phyloP scores from a whole-genome alignment of 768 basidiomycete genomes.

The Collybia nuda region DNA sequence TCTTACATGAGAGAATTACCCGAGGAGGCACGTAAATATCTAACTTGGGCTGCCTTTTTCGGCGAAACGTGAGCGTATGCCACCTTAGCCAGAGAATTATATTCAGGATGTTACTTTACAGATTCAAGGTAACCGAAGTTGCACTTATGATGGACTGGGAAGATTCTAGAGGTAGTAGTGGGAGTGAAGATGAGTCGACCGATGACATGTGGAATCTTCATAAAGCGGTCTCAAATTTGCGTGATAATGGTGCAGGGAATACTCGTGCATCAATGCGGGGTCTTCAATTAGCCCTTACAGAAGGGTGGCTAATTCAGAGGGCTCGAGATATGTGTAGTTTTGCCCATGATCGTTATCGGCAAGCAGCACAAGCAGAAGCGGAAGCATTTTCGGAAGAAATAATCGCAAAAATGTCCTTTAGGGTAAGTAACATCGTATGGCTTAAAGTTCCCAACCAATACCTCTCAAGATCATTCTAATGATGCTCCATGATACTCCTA shows the following conservation, averaged over 20 bases:
- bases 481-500: conserved; percentile 62
- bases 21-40: conserved; percentile 63
- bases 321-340: conserved; percentile 79
- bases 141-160: conserved; percentile 76
- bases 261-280: conserved; percentile 65
- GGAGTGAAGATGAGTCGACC: conserved; percentile 46
- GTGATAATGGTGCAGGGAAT: conserved; percentile 39
- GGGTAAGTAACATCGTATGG: conserved; percentile 35
- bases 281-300: conserved; percentile 62
- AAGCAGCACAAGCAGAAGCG: conserved; percentile 66
- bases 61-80: conserved; percentile 57
- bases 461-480: conserved; percentile 59
- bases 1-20: conserved; percentile 60
- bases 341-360: conserved; percentile 72
- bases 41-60: conserved; percentile 73
- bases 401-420: conserved; percentile 68
- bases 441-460: background rate
- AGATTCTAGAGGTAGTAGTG: conserved; percentile 51
- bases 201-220: conserved; percentile 54
- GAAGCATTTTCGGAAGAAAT: conserved; percentile 45
- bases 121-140: conserved; percentile 74
- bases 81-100: background rate
- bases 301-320: conserved; percentile 74
- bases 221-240: conserved; percentile 47
- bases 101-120: conserved; percentile 19